Evolutionary conservation across 2,329 filamentous ascomycete genomes (phyloP), one percentile per base, ranked within the genome.

Genomic region (Trichoderma polysporum): DNA sequence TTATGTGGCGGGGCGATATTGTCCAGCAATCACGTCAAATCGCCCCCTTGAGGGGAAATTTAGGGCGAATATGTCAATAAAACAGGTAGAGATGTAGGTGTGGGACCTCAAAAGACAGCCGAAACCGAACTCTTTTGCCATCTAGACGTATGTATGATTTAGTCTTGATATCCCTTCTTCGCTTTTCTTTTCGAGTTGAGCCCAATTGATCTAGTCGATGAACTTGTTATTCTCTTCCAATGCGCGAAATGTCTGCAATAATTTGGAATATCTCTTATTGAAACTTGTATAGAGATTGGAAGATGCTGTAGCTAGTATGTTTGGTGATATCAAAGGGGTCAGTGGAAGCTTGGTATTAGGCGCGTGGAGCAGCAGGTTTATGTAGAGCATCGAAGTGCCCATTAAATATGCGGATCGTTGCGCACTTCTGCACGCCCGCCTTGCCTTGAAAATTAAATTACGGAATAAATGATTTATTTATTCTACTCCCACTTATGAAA

Each of bases 91-190:
- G 74, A 75, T 67, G 73, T 75, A 75, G 72, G 71, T 68, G 69
- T 56, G 13, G 29, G 22, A 31, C 22, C 45, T 15, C 10, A 29
- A 31, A 52, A 49, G 49, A 53, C 39, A 64, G 68, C 61, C 49
- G 62, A 69, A 68, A 68, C 72, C 66, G 74, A 75, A 75, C 73
- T 71, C 74, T 75, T 75, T 75, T 75, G 71, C 29, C 41, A 66
- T 19, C 67, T 54, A 47, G 15, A 49, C 13, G 60, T 35, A 47
- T 45, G 12, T 25, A 45, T 17, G n/a, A n/a, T 41, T 54, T 54
- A 13, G 22, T 13, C 6, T 50, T 17, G 4, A 25, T 17, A 3
- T 41, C 22, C 4, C 33, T 50, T 22, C 31, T 19, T 37, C 15
- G 29, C 7, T 17, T 39, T 58, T 29, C 8, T 31, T 27, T 13